Conservation (phyloP, 345 rosid species). For the Reutealis trisperma region DNA sequence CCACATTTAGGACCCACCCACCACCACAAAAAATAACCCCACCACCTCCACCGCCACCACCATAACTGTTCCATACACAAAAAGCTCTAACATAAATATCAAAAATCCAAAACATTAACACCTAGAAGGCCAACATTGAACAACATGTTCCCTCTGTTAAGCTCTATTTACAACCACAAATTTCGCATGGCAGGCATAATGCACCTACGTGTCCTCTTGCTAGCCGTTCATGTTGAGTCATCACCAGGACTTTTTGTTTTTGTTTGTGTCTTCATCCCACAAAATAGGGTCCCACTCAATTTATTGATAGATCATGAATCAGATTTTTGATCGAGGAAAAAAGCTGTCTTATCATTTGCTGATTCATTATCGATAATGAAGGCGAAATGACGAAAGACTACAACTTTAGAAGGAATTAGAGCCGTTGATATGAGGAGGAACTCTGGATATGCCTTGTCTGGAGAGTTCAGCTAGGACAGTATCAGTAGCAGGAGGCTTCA, state of each 20-base stretch:
- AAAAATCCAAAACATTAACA: background rate
- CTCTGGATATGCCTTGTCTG: slow-evolving; percentile 67
- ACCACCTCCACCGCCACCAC: background rate
- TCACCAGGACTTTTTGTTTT: too few relatives aligned
- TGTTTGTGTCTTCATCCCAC: background rate
- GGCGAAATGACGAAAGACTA: too few relatives aligned
- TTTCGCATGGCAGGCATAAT: slow-evolving; percentile 26
- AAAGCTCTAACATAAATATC: background rate
- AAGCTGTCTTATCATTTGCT: background rate
- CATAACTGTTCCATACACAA: background rate
- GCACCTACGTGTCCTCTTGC: slow-evolving; percentile 22
- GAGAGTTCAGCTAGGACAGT: slow-evolving; percentile 80
- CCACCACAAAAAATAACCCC: background rate
- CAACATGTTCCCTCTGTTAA: background rate
- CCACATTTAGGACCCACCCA: background rate
- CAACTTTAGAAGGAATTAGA: slow-evolving; percentile 34
- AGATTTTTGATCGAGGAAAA: too few relatives aligned
- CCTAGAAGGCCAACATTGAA: background rate
- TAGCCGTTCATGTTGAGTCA: slow-evolving; percentile 22
- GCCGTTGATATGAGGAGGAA: slow-evolving; percentile 50
- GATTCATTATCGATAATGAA: background rate
- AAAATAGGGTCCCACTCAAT: background rate
- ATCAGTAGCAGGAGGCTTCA: slow-evolving; percentile 81
- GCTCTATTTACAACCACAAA: slow-evolving; percentile 48
- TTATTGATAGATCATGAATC: background rate